These are phyloP conservation scores for Leucaena leucocephala DNA, from an alignment of 306 rosid species.

Conservation along the genomic window DNA sequence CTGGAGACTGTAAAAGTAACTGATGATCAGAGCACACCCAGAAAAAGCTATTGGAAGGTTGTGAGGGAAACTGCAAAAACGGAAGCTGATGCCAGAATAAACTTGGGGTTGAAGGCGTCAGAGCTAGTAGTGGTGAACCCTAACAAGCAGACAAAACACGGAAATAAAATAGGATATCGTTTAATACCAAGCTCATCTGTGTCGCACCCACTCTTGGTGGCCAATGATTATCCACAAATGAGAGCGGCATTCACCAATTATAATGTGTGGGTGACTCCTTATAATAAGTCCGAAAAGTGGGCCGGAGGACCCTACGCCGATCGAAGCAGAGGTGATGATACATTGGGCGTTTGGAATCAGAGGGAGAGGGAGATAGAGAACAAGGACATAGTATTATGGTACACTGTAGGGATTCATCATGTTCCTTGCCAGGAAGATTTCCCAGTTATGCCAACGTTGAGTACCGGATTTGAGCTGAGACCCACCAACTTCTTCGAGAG, in stretches of 20 bases:
- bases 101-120: neutral
- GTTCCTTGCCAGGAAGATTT: constrained; percentile 16
- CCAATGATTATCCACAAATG: neutral
- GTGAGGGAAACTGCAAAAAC: constrained; percentile 7
- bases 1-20: neutral
- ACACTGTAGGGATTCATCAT: constrained; percentile 6
- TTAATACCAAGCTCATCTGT: neutral
- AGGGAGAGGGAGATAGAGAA: constrained; percentile 7
- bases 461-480: constrained; percentile 9
- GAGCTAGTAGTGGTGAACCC: constrained; percentile 6
- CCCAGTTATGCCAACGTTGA: constrained; percentile 8
- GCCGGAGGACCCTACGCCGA: neutral
- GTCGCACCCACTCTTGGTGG: neutral
- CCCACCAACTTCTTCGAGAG: constrained; percentile 13
- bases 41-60: constrained; percentile 2
- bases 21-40: neutral
- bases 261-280: constrained; percentile 5
- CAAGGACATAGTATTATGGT: constrained; percentile 11
- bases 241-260: constrained; percentile 6
- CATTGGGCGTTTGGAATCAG: neutral
- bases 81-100: constrained; percentile 13
- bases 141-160: neutral
- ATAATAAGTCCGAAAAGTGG: constrained; percentile 11
- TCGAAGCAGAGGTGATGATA: constrained; percentile 14
- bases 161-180: constrained; percentile 9